Evolutionary conservation across 2,329 filamentous ascomycete genomes (phyloP), one percentile per base, ranked within the genome.

Genomic region (Lachnellula cervina): DNA sequence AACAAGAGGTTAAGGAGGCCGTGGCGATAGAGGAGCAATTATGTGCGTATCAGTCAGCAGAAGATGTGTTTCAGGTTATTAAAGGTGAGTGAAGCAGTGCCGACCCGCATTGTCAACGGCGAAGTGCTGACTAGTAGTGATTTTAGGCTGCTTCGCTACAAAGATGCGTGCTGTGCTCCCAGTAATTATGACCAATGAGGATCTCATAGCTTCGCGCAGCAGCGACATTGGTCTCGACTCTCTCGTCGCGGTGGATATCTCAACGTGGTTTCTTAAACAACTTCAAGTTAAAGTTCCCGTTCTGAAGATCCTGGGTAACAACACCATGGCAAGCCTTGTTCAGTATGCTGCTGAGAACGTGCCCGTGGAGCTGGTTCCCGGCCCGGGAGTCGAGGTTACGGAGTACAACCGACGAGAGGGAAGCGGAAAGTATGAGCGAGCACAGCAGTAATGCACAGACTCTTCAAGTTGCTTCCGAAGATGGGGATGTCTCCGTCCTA

Each of bases 221-320:
- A 57, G 60, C 5, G 70, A 73, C 45, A 64, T 71, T 9, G 66
- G 71, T 77, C 1, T 71, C 17, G 55, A 57, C 28, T 57, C 55
- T 37, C 45, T 57, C 17, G 23, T 57, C 14, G 51, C 51, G 16
- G 55, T 57, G 17, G 55, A 57, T 11, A 38, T 57, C 13, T 51
- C 77, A 1, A 62, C 70, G 0, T 80, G 78, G 78, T 76, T 80
- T 56, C 35, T 73, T 13, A 76, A 76, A 52, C 66, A 74, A 37
- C 46, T 79, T 0, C 58, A 73, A 0, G 64, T 74, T 0, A 73
- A 80, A 45, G 69, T 80, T 1, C 73, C 76, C 0, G 72, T 79
- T 2, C 64, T 80, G 2, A 75, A 76, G 56, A 69, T 80, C 21
- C 59, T 79, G 4, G 67, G 72, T 9, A 72, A 71, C 8, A 62